Evolutionary conservation across 2,329 filamentous ascomycete genomes (phyloP).

Genomic region (Monosporascus sp.): DNA sequence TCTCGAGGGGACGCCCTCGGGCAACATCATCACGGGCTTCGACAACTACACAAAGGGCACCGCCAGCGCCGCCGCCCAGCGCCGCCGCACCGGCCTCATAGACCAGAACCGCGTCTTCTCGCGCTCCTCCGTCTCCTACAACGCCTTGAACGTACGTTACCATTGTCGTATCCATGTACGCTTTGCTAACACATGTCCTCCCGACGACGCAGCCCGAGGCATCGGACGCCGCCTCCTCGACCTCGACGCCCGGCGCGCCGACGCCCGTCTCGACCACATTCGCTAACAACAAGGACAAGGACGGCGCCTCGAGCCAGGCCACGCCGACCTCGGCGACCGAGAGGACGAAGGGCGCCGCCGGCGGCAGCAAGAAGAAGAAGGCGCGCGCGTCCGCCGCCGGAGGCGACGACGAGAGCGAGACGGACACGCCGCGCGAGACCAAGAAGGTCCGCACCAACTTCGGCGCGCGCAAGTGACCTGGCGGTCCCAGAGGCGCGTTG

Average conservation of each 20-base stretch:
- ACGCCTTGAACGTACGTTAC: conserved; percentile 34
- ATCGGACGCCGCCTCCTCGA: conserved; percentile 37
- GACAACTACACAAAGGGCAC: conserved; percentile 96
- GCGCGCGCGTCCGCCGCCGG: conserved; percentile 40
- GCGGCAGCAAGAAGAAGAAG: conserved; percentile 43
- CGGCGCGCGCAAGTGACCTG: conserved; percentile 45
- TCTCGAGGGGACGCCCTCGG: conserved; percentile 80
- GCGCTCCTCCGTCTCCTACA: conserved; percentile 58
- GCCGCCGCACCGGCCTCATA: conserved; percentile 58
- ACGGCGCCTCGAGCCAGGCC: conserved; percentile 42
- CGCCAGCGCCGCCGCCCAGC: conserved; percentile 55
- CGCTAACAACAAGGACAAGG: conserved; percentile 31
- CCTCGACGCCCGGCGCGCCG: conserved; percentile 42
- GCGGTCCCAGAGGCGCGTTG: too few species aligned
- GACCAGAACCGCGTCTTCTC: conserved; percentile 74
- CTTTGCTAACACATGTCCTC: background rate
- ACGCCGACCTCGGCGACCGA: conserved; percentile 51
- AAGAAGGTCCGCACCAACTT: conserved; percentile 57
- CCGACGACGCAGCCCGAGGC: conserved; percentile 30
- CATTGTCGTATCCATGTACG: background rate
- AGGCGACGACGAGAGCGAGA: conserved; percentile 51
- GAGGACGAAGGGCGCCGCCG: conserved; percentile 29
- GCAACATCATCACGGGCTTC: conserved; percentile 96
- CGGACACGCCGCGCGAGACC: conserved; percentile 41
- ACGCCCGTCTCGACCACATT: conserved; percentile 53